Percentiles rank a stretch among this genome's conserved stretches.
phyloP scores from a whole-genome alignment of 2,329 filamentous ascomycete genomes.

The Myriosclerotinia curreyana region DNA sequence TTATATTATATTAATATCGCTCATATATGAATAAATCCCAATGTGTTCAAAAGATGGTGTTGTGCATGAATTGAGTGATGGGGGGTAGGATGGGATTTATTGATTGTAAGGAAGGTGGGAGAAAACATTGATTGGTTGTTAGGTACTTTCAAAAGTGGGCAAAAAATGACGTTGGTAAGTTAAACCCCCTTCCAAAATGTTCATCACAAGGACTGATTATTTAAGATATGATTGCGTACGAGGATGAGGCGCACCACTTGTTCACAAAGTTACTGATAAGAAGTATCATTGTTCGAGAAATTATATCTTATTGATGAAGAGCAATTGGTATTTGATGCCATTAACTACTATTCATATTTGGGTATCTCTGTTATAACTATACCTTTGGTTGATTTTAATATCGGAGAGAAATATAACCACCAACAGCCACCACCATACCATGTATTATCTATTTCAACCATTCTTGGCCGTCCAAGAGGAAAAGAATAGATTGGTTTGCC shows the following conservation, averaged over 20 bases:
- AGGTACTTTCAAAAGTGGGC: not conserved
- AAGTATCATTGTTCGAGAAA: not conserved
- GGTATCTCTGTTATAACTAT: constrained; percentile 7
- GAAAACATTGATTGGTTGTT: not conserved
- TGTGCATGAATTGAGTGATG: not conserved
- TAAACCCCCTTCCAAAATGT: not conserved
- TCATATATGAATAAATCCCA: not conserved
- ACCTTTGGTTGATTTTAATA: not conserved
- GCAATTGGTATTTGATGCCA: not conserved
- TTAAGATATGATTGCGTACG: constrained; percentile 14
- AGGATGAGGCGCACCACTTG: not conserved
- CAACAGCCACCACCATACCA: constrained; percentile 1
- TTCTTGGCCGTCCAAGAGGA: not conserved
- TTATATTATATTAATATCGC: not conserved
- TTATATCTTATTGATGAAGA: constrained; percentile 5
- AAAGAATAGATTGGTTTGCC: not conserved
- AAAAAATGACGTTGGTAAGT: constrained; percentile 6
- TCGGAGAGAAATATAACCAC: not conserved
- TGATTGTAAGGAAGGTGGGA: constrained; percentile 14
- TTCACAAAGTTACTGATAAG: constrained; percentile 15
- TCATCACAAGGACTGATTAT: constrained; percentile 17
- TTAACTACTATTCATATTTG: not conserved
- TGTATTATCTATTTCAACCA: not conserved
- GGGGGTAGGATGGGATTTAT: too few species aligned
- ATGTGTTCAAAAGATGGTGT: not conserved